Conservation (phyloP, 345 rosid genomes). For the Heritiera fomes region DNA sequence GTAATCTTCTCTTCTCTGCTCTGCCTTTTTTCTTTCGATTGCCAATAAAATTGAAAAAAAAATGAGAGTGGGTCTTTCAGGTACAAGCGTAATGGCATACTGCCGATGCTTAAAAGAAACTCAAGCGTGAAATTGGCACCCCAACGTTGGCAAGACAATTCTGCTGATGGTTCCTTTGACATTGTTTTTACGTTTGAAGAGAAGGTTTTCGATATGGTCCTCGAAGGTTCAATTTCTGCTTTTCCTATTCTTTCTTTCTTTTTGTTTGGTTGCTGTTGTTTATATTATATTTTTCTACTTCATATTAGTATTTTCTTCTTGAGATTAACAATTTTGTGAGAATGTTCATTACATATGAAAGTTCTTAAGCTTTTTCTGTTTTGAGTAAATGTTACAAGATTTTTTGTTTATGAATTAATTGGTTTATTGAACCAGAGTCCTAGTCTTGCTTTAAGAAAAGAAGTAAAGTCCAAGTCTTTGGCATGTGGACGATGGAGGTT, state of each 20-base stretch:
- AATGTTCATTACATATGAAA: neutral
- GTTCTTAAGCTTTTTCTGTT: neutral
- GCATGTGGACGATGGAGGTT: neutral
- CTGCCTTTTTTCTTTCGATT: neutral
- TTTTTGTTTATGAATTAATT: neutral
- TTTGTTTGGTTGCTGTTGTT: too few species aligned
- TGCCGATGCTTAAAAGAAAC: conserved; percentile 96
- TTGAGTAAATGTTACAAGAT: neutral
- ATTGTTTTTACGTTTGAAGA: conserved; percentile 86
- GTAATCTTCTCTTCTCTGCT: conserved; percentile 44
- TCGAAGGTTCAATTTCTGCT: conserved; percentile 60
- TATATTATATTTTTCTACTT: neutral
- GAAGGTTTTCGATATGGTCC: conserved; percentile 83
- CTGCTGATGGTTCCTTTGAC: conserved; percentile 81
- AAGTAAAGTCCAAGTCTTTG: neutral
- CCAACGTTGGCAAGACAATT: conserved; percentile 95
- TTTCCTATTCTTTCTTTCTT: neutral
- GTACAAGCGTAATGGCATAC: conserved; percentile 90
- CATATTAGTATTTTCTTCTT: neutral
- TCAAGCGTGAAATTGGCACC: conserved; percentile 75
- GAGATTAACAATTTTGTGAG: neutral
- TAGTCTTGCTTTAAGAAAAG: neutral
- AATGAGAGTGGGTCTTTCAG: conserved; percentile 35
- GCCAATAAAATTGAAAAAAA: neutral
- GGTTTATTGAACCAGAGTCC: neutral